Evolutionary conservation across 208 protist species (phyloP).

Genomic region (Wallacemonas collosoma): DNA sequence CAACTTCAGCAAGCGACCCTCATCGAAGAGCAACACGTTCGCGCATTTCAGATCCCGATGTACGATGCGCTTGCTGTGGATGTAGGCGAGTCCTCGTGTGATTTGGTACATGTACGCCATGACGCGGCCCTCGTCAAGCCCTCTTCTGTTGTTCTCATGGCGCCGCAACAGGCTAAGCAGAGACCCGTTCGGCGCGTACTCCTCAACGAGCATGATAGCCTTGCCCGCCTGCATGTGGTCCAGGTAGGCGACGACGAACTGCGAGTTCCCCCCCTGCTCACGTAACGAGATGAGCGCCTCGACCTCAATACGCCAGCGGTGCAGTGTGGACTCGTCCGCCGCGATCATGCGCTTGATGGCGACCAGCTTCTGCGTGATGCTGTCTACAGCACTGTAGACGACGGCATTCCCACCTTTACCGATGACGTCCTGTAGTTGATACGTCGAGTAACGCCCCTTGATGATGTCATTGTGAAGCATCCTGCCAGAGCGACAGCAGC

Average conservation of each 20-base stretch:
- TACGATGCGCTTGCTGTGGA: slow-evolving; percentile 61
- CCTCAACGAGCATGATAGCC: slow-evolving; percentile 66
- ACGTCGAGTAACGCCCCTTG: slow-evolving; percentile 81
- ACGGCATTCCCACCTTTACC: slow-evolving; percentile 74
- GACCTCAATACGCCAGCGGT: slow-evolving; percentile 72
- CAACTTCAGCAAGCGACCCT: slow-evolving; percentile 68
- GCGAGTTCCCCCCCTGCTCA: slow-evolving; percentile 22
- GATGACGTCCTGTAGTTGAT: slow-evolving; percentile 72
- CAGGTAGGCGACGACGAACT: slow-evolving; percentile 76
- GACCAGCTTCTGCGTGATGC: slow-evolving; percentile 44
- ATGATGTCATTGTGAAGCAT: slow-evolving; percentile 43
- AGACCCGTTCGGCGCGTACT: slow-evolving; percentile 73
- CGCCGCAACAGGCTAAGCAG: slow-evolving; percentile 44
- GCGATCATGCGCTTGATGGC: slow-evolving; percentile 76
- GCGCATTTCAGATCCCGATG: slow-evolving; percentile 92
- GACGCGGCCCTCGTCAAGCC: slow-evolving; percentile 33
- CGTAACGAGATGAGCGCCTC: slow-evolving; percentile 60
- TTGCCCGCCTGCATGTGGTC: slow-evolving; percentile 76
- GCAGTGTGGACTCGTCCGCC: slow-evolving; percentile 40
- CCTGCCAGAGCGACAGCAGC: neutral
- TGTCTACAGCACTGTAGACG: slow-evolving; percentile 70
- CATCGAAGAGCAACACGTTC: slow-evolving; percentile 77
- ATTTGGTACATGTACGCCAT: slow-evolving; percentile 58
- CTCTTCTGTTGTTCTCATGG: slow-evolving; percentile 17
- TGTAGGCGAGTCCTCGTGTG: slow-evolving; percentile 61